Percentiles rank a stretch among this genome's conserved stretches.
Evolutionary conservation across 805 yeast species (phyloP).

Genomic region (Brettanomyces naardenensis): DNA sequence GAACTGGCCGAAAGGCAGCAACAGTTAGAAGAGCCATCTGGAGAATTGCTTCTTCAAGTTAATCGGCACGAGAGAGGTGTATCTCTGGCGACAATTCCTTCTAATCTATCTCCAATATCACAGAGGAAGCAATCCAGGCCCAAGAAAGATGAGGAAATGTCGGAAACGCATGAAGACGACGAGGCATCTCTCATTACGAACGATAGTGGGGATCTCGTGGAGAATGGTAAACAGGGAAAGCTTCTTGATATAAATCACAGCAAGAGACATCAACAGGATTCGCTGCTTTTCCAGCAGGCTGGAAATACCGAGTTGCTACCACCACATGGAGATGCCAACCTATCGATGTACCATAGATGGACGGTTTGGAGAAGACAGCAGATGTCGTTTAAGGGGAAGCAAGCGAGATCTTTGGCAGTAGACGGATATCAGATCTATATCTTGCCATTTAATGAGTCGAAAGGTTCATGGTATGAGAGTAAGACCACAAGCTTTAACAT

Average conservation of each 20-base stretch:
- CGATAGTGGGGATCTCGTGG: neutral
- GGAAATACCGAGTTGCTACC: neutral
- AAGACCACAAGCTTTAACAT: slow-evolving; percentile 86
- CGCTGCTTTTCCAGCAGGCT: neutral
- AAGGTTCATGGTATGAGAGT: slow-evolving; percentile 51
- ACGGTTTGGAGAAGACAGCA: slow-evolving; percentile 86
- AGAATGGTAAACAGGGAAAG: neutral
- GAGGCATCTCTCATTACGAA: slow-evolving; percentile 1
- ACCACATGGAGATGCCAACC: neutral
- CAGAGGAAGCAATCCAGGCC: too few species aligned
- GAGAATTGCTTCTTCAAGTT: neutral
- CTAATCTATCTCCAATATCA: slow-evolving; percentile 13
- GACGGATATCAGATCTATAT: slow-evolving; percentile 94
- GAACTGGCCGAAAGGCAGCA: slow-evolving; percentile 4
- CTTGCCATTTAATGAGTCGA: slow-evolving; percentile 74
- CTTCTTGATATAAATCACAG: slow-evolving; percentile 4
- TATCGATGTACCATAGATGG: slow-evolving; percentile 68
- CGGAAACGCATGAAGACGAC: neutral
- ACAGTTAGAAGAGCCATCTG: neutral
- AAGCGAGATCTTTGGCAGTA: slow-evolving; percentile 75
- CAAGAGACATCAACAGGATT: neutral
- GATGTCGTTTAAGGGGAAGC: slow-evolving; percentile 69
- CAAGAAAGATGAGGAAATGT: neutral
- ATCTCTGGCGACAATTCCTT: slow-evolving; percentile 12
- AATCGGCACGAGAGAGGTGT: slow-evolving; percentile 4